Evolutionary conservation across 495 filamentous ascomycete genomes (phyloP).

Genomic region (Poronia punctata): DNA sequence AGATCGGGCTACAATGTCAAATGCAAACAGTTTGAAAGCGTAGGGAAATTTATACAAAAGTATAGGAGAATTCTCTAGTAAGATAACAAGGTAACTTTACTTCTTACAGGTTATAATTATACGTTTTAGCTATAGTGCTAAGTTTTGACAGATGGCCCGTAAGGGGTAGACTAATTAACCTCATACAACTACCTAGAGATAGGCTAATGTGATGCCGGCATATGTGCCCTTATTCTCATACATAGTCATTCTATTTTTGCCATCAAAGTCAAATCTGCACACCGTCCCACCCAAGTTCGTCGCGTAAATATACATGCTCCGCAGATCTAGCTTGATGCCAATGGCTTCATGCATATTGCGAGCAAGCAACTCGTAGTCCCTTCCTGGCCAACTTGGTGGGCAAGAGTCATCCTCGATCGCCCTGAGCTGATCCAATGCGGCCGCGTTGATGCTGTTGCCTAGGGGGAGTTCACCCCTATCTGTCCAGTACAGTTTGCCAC

Average conservation of each 20-base stretch:
- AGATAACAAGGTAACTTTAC: too few relatives aligned
- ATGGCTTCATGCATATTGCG: conserved; percentile 45
- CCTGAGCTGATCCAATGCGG: conserved; percentile 6
- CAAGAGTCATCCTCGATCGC: background rate
- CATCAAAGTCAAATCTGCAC: conserved; percentile 40
- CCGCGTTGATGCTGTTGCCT: conserved; percentile 41
- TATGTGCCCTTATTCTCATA: conserved; percentile 19
- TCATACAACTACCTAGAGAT: too few relatives aligned
- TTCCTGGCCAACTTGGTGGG: background rate
- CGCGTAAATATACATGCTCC: conserved; percentile 33
- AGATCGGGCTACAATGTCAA: too few relatives aligned
- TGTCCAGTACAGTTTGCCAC: conserved; percentile 45
- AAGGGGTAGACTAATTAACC: too few relatives aligned
- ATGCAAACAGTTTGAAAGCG: too few relatives aligned
- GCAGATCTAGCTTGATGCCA: conserved; percentile 37
- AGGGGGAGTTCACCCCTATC: conserved; percentile 46
- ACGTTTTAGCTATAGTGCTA: too few relatives aligned
- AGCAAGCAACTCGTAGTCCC: conserved; percentile 28
- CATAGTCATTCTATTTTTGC: conserved; percentile 26
- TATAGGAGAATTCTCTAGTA: too few relatives aligned
- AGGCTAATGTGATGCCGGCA: conserved; percentile 12
- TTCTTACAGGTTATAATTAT: too few relatives aligned
- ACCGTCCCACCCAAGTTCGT: conserved; percentile 41
- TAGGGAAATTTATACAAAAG: too few relatives aligned
- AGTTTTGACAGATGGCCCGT: too few relatives aligned